Conservation (phyloP, 2,329 filamentous ascomycete species). For the Tolypocladium tropicale region DNA sequence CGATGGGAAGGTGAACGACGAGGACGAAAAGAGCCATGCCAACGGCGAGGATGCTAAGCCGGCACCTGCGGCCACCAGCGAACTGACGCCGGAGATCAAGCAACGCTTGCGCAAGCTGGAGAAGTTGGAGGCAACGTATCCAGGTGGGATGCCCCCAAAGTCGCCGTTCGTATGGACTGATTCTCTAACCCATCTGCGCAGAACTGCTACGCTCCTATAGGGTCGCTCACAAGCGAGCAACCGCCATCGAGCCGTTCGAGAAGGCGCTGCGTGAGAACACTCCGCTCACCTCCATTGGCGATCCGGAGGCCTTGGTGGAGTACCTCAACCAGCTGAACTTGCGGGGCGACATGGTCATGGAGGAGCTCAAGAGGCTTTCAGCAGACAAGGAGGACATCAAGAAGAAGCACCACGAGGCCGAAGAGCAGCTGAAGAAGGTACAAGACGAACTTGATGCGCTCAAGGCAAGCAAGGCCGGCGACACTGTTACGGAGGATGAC, state of each 20-base stretch:
- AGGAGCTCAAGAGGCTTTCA: conserved; percentile 81
- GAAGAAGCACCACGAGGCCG: conserved; percentile 60
- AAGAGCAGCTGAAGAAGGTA: conserved; percentile 51
- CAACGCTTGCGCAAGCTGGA: conserved; percentile 76
- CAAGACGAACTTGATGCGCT: conserved; percentile 52
- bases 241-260: conserved; percentile 88
- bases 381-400: conserved; percentile 72
- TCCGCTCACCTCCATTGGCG: conserved; percentile 76
- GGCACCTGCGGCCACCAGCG: conserved; percentile 21
- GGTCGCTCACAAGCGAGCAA: conserved; percentile 76
- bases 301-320: conserved; percentile 75
- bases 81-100: conserved; percentile 64
- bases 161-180: background rate
- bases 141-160: conserved; percentile 44
- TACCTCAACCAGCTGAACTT: conserved; percentile 81
- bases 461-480: conserved; percentile 21
- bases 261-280: conserved; percentile 85
- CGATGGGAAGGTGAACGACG: conserved; percentile 11
- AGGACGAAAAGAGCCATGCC: conserved; percentile 4
- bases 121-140: conserved; percentile 78
- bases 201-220: conserved; percentile 88
- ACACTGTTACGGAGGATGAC: conserved; percentile 17
- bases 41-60: conserved; percentile 7
- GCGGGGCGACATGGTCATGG: conserved; percentile 86
- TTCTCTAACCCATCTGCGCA: conserved; percentile 19